Evolutionary conservation across 1,284 basidiomycete species (phyloP), one percentile per base, ranked within the genome.

Genomic region (Rhodotorula sp.): DNA sequence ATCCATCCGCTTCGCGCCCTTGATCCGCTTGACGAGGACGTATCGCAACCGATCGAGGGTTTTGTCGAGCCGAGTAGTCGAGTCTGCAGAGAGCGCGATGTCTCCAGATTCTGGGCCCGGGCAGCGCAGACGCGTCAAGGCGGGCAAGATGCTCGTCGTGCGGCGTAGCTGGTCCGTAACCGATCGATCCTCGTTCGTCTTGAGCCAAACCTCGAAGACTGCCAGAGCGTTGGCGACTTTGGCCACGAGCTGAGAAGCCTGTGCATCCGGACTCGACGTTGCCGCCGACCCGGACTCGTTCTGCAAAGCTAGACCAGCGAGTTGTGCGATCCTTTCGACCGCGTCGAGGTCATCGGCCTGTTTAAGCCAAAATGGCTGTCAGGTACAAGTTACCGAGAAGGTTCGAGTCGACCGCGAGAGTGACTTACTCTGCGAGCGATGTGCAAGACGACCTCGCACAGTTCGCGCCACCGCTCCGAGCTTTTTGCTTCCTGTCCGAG

Each of bases 391-490:
- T 26, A 33, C 1, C 10, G 20, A 12, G 24, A 30, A 29, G 8
- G 37, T 37, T 24, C 46, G 30, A 14, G 10, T 3, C 10, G 12
- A 42, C 1, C 10, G 49, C 42, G 7, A 44, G 29, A n/a, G 4
- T n/a, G 22, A 53, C 69, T 22, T 15, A 72, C 73, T 33, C 69
- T 56, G 8, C 59, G 54, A 1, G 74, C 74, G 37, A 75, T 73
- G 45, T 71, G 65, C 44, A 70, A 3, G 1, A 71, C 67, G 18
- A 75, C 71, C 42, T 73, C 67, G 24, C 71, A 69, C 33, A 71
- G 18, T 29, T 68, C 65, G 12, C 53, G 46, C 74, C 71, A 73
- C 44, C 63, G 63, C 48, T 20, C 46, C 17, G 63, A 67, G 4
- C 51, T 60, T 17, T 24, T 6, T 46, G n/a, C 60, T 22, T 30